Percentiles rank a stretch among this genome's conserved stretches.
Evolutionary conservation across 164 flowering plant genomes (phyloP).

Genomic region (Liquidambar formosana): DNA sequence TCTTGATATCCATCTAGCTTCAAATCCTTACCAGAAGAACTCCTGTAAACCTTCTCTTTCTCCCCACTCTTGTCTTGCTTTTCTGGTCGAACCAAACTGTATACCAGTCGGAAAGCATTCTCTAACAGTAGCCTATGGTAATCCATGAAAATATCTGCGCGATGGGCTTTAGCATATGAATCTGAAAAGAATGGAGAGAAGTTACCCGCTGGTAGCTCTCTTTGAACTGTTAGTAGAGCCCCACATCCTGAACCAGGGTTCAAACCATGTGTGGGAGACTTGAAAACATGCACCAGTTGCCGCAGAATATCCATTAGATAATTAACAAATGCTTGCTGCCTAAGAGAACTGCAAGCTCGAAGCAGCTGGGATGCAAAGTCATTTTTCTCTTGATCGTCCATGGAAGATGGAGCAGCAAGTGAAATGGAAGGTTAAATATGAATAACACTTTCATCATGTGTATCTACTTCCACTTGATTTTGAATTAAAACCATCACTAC

Average conservation of each 20-base stretch:
- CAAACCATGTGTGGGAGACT: slow-evolving; percentile 56
- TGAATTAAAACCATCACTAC: slow-evolving; percentile 55
- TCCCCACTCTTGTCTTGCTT: slow-evolving; percentile 89
- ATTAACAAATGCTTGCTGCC: slow-evolving; percentile 86
- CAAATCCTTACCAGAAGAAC: slow-evolving; percentile 70
- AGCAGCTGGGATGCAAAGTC: slow-evolving; percentile 80
- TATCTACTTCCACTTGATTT: slow-evolving; percentile 56
- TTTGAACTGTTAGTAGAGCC: slow-evolving; percentile 75
- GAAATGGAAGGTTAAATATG: slow-evolving; percentile 38
- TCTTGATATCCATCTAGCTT: slow-evolving; percentile 98
- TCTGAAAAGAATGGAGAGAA: slow-evolving; percentile 98
- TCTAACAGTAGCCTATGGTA: slow-evolving; percentile 86
- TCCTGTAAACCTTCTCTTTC: slow-evolving; percentile 72
- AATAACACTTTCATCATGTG: slow-evolving; percentile 50
- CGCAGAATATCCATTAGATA: slow-evolving; percentile 92
- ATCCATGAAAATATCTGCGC: slow-evolving; percentile 83
- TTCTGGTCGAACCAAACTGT: slow-evolving; percentile 93
- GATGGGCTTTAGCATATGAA: slow-evolving; percentile 93
- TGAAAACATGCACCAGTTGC: slow-evolving; percentile 81
- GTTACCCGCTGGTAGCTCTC: slow-evolving; percentile 95
- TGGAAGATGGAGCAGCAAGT: slow-evolving; percentile 36
- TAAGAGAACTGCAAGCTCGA: slow-evolving; percentile 78
- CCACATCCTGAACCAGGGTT: slow-evolving; percentile 86
- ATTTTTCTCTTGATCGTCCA: slow-evolving; percentile 69
- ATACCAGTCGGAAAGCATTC: slow-evolving; percentile 83